These are phyloP conservation scores for Geranium rotundifolium DNA, from an alignment of 345 rosid species.

Conservation along the genomic window DNA sequence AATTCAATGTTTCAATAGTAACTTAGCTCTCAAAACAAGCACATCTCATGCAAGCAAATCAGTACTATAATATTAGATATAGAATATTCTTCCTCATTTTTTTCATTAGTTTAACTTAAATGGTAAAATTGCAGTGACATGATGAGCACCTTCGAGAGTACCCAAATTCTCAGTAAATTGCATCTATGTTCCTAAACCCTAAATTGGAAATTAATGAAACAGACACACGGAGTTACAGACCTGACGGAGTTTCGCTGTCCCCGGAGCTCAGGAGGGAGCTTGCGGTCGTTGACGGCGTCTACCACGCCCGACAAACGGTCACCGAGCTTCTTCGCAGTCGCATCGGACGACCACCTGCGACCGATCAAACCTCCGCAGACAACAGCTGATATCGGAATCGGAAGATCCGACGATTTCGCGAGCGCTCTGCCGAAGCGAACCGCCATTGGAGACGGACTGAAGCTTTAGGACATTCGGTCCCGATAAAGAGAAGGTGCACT, in stretches of 20 bases:
- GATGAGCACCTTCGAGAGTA: too few relatives aligned
- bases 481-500: too few relatives aligned
- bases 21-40: too few relatives aligned
- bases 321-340: constrained; percentile 29
- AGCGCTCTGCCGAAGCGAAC: constrained; percentile 16
- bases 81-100: too few relatives aligned
- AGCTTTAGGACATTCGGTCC: too few relatives aligned
- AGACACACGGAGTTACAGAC: constrained; percentile 14
- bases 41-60: too few relatives aligned
- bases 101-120: too few relatives aligned
- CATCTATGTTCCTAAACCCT: too few relatives aligned
- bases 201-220: background rate
- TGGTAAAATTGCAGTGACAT: too few relatives aligned
- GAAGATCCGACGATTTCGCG: constrained; percentile 5
- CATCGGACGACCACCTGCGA: constrained; percentile 22
- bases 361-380: constrained; percentile 7
- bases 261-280: constrained; percentile 85
- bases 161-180: too few relatives aligned
- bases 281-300: constrained; percentile 68
- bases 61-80: too few relatives aligned
- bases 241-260: constrained; percentile 67
- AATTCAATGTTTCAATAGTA: too few relatives aligned
- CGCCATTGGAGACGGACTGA: background rate
- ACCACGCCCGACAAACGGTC: constrained; percentile 60
- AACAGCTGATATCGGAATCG: constrained; percentile 3